These are phyloP conservation scores for Trichoderma semiorbis DNA, from an alignment of 2,329 filamentous ascomycete species.

Conservation along the genomic window DNA sequence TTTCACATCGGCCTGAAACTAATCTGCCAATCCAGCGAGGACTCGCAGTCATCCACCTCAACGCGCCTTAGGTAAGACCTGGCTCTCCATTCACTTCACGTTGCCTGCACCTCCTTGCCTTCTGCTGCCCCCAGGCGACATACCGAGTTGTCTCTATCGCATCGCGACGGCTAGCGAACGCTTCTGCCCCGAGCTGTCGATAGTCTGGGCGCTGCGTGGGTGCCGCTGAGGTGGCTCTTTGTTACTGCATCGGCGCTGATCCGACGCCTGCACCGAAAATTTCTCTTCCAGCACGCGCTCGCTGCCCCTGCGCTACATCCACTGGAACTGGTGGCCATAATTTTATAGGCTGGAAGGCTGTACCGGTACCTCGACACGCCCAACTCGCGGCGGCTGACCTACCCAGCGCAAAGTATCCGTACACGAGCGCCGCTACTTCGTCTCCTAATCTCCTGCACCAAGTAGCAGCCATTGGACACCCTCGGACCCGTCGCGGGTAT, in stretches of 20 bases:
- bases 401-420: slow-evolving; percentile 1
- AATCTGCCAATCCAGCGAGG: slow-evolving; percentile 31
- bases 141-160: slow-evolving; percentile 15
- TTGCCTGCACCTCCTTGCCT: slow-evolving; percentile 24
- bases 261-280: slow-evolving; percentile 31
- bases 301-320: slow-evolving; percentile 18
- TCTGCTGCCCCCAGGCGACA: slow-evolving; percentile 19
- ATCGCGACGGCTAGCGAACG: slow-evolving; percentile 18
- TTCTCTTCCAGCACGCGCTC: slow-evolving; percentile 27
- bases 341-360: not conserved
- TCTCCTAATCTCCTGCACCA: slow-evolving; percentile 9
- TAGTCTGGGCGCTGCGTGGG: slow-evolving; percentile 14
- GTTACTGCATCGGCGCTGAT: slow-evolving; percentile 14
- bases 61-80: slow-evolving; percentile 34
- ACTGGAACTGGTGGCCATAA: slow-evolving; percentile 3
- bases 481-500: slow-evolving; percentile 9
- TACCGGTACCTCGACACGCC: slow-evolving; percentile 5
- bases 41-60: slow-evolving; percentile 29
- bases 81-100: slow-evolving; percentile 25
- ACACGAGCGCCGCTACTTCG: not conserved
- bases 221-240: slow-evolving; percentile 13
- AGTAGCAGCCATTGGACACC: slow-evolving; percentile 5
- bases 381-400: not conserved
- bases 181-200: slow-evolving; percentile 8
- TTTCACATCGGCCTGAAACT: slow-evolving; percentile 31